These are phyloP conservation scores for Fraxinus sp. DNA, from an alignment of 305 asterid species.

Conservation along the genomic window DNA sequence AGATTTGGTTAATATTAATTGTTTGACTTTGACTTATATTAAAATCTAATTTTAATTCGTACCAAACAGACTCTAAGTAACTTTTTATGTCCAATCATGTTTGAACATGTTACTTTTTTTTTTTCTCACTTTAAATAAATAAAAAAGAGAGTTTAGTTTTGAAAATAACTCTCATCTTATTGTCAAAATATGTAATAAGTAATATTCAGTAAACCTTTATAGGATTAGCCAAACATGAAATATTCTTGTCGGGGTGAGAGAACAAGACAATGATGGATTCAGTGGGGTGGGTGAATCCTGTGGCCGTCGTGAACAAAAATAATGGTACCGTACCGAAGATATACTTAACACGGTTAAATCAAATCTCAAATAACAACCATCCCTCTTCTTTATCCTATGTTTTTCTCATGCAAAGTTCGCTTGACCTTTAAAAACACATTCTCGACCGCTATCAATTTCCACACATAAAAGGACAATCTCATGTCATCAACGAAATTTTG, in stretches of 20 bases:
- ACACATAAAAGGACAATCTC: background rate
- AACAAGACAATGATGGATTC: background rate
- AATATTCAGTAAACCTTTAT: background rate
- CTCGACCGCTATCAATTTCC: background rate
- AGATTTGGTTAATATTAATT: too few relatives aligned
- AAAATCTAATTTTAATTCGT: too few relatives aligned
- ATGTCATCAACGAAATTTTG: background rate
- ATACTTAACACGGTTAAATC: background rate
- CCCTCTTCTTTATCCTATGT: background rate
- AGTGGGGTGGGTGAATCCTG: background rate
- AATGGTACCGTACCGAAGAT: background rate
- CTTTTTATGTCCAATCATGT: background rate
- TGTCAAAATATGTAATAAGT: background rate
- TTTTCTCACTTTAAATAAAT: background rate
- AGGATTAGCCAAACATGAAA: background rate
- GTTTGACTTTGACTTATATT: too few relatives aligned
- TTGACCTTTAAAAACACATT: background rate
- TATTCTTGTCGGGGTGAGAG: background rate
- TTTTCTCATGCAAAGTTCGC: background rate
- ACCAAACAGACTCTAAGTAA: background rate
- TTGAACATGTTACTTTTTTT: background rate
- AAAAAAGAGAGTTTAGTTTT: background rate
- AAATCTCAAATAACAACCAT: background rate
- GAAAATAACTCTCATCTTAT: background rate
- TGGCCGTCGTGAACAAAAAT: background rate